Percentiles rank a stretch among this genome's conserved stretches.
phyloP scores from a whole-genome alignment of 2,329 filamentous ascomycete species.

The Tympanopsis confertula region DNA sequence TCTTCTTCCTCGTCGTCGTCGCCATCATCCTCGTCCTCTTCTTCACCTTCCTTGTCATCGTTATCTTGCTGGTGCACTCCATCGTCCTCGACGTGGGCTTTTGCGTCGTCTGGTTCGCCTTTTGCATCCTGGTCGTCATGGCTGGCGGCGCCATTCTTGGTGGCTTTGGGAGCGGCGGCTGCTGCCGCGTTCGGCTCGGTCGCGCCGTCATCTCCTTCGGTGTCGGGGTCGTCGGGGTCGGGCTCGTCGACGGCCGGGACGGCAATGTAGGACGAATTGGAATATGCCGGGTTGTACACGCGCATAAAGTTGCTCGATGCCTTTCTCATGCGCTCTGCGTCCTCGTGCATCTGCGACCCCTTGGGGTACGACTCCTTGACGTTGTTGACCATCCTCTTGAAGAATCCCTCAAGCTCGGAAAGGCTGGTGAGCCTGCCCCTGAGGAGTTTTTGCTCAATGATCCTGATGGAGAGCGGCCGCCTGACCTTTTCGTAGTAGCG shows the following conservation, averaged over 20 bases:
- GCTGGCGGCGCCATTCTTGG: too few relatives aligned
- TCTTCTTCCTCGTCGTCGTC: slow-evolving; percentile 10
- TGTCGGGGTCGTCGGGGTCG: slow-evolving; percentile 23
- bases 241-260: slow-evolving; percentile 62
- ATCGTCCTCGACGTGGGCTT: too few relatives aligned
- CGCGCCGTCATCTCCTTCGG: background rate
- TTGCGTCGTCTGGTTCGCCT: too few relatives aligned
- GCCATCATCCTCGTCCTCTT: slow-evolving; percentile 6
- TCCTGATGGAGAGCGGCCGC: slow-evolving; percentile 68
- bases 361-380: slow-evolving; percentile 75
- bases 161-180: background rate
- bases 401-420: slow-evolving; percentile 68
- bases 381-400: slow-evolving; percentile 80
- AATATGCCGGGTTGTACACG: slow-evolving; percentile 73
- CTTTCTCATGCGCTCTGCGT: slow-evolving; percentile 79
- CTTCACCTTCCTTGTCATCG: slow-evolving; percentile 11
- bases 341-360: slow-evolving; percentile 61
- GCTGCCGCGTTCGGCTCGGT: slow-evolving; percentile 5
- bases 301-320: slow-evolving; percentile 81
- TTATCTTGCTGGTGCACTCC: slow-evolving; percentile 9
- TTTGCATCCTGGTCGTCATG: slow-evolving; percentile 7
- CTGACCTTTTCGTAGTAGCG: slow-evolving; percentile 70
- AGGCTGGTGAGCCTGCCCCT: slow-evolving; percentile 58
- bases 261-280: slow-evolving; percentile 53
- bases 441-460: slow-evolving; percentile 64